Evolutionary conservation across 2,329 filamentous ascomycete genomes (phyloP).

Genomic region (Cladosporium colombiae): DNA sequence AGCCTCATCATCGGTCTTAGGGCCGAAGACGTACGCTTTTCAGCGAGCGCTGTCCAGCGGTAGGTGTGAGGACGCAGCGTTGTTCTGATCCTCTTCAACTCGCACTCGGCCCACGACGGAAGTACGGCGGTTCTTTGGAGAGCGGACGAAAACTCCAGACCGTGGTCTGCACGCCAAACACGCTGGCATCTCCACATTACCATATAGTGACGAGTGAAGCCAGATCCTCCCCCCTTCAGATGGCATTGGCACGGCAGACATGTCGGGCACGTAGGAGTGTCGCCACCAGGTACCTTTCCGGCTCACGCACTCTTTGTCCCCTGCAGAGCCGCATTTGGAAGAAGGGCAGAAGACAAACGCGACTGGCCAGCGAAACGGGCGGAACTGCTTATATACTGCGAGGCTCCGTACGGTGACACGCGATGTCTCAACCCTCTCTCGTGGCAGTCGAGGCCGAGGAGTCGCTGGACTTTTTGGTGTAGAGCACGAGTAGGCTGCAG

Average conservation of each 20-base stretch:
- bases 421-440: neutral
- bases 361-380: neutral
- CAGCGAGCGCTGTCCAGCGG: neutral
- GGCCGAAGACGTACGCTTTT: neutral
- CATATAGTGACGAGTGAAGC: neutral
- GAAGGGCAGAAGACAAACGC: neutral
- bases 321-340: neutral
- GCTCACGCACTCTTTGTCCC: neutral
- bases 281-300: neutral
- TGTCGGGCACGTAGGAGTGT: neutral
- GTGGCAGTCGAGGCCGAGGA: neutral
- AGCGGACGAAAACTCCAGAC: neutral
- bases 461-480: neutral
- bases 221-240: neutral
- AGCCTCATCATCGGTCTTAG: constrained; percentile 7
- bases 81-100: constrained; percentile 6
- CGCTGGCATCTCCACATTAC: constrained; percentile 1
- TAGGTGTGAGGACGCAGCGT: constrained; percentile 19
- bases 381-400: neutral
- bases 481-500: neutral
- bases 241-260: neutral
- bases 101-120: constrained; percentile 2
- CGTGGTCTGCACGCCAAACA: neutral
- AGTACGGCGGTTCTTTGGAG: neutral
- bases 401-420: neutral